Evolutionary conservation across 2,329 filamentous ascomycete genomes (phyloP).

Genomic region (Aspergillus intermedius): DNA sequence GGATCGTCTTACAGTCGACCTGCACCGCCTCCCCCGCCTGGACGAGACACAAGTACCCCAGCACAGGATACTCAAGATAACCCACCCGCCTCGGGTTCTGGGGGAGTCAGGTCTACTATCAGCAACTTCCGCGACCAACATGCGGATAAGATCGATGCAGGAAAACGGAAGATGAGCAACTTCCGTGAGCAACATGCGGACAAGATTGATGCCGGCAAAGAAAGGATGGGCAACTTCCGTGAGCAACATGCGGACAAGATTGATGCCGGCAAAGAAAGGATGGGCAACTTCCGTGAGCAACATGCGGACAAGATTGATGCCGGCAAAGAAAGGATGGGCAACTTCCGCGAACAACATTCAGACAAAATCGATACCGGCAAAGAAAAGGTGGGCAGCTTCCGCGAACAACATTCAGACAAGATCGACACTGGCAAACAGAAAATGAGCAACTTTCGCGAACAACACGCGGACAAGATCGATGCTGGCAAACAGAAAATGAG

Average conservation of each 20-base stretch:
- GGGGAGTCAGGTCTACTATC: slow-evolving; percentile 36
- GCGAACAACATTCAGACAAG: neutral
- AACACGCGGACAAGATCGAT: slow-evolving; percentile 62
- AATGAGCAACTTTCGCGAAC: slow-evolving; percentile 55
- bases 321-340: slow-evolving; percentile 52
- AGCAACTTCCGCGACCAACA: slow-evolving; percentile 62
- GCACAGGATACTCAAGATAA: slow-evolving; percentile 51
- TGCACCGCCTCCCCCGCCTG: slow-evolving; percentile 25
- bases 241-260: slow-evolving; percentile 61
- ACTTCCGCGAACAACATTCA: slow-evolving; percentile 15
- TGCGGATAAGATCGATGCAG: slow-evolving; percentile 60
- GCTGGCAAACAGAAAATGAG: slow-evolving; percentile 46
- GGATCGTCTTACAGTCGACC: slow-evolving; percentile 8
- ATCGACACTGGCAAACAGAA: slow-evolving; percentile 3
- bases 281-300: slow-evolving; percentile 43
- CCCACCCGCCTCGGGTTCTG: slow-evolving; percentile 59
- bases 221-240: slow-evolving; percentile 45
- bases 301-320: slow-evolving; percentile 62
- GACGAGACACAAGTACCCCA: slow-evolving; percentile 47
- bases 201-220: slow-evolving; percentile 56
- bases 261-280: slow-evolving; percentile 51
- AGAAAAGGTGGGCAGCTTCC: neutral
- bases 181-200: slow-evolving; percentile 42
- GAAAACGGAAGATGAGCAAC: slow-evolving; percentile 50
- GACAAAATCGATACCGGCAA: neutral